Percentiles rank a stretch among this genome's conserved stretches.
Evolutionary conservation across 169 alveolate species (phyloP).

Genomic region (Plasmodium inui): DNA sequence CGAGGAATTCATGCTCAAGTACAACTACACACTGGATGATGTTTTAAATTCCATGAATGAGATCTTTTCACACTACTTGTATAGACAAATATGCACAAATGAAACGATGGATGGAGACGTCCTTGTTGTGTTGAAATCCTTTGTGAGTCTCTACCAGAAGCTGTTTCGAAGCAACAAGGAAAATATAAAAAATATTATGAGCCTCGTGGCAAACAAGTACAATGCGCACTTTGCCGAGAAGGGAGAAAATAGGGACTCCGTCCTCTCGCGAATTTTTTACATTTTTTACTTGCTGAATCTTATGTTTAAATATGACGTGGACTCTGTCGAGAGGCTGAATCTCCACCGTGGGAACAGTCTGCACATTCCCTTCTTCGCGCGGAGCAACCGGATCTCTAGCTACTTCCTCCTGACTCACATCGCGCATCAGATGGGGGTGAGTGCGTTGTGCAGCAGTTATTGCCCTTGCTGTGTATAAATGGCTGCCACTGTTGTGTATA

Average conservation of each 20-base stretch:
- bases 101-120: constrained; percentile 27
- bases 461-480: neutral
- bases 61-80: constrained; percentile 19
- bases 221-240: neutral
- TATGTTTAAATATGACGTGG: constrained; percentile 17
- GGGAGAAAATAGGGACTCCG: constrained; percentile 9
- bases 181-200: constrained; percentile 28
- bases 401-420: constrained; percentile 6
- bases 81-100: constrained; percentile 23
- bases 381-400: neutral
- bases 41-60: constrained; percentile 39
- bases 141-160: constrained; percentile 41
- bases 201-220: constrained; percentile 32
- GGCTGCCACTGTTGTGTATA: neutral
- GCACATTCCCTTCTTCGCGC: constrained; percentile 19
- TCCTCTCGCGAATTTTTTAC: constrained; percentile 26
- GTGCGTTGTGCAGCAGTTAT: neutral
- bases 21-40: constrained; percentile 50
- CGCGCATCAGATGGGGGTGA: constrained; percentile 23
- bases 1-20: constrained; percentile 54
- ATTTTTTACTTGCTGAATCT: constrained; percentile 37
- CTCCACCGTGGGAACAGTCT: constrained; percentile 6
- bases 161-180: constrained; percentile 57
- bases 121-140: neutral
- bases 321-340: neutral